Conservation (phyloP, 192 early-diverging fungal genomes). For the Polychytrium aggregatum region DNA sequence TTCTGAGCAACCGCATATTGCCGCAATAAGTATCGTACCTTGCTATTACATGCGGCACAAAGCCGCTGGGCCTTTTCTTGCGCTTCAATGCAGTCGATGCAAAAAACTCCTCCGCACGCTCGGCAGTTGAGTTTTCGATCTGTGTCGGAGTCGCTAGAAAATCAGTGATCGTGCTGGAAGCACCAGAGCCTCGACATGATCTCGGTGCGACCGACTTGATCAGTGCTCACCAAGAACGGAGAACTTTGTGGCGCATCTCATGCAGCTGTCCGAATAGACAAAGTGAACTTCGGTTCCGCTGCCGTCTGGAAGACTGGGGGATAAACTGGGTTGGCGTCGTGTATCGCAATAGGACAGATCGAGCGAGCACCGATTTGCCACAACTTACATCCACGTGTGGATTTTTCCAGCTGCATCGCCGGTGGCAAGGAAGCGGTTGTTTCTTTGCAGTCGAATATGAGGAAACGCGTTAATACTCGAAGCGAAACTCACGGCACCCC, state of each 20-base stretch:
- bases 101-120: slow-evolving; percentile 2
- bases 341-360: neutral
- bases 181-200: too few relatives aligned
- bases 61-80: too few relatives aligned
- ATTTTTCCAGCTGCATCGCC: neutral
- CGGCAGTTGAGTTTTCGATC: slow-evolving; percentile 4
- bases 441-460: neutral
- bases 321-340: neutral
- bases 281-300: slow-evolving; percentile 13
- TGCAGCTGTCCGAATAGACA: slow-evolving; percentile 1
- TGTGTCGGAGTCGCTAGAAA: too few relatives aligned
- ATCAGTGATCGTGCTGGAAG: too few relatives aligned
- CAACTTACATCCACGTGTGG: slow-evolving; percentile 1
- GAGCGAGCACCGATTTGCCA: neutral
- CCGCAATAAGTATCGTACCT: too few relatives aligned
- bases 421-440: neutral
- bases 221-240: slow-evolving; percentile 5
- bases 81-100: too few relatives aligned
- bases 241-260: slow-evolving; percentile 6
- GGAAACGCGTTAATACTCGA: neutral
- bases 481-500: too few relatives aligned
- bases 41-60: too few relatives aligned
- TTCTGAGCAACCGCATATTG: too few relatives aligned
- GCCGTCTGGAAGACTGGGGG: slow-evolving; percentile 8
- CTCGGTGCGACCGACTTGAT: too few relatives aligned